Conservation (phyloP, 495 filamentous ascomycete species). For the Talaromyces liani region DNA sequence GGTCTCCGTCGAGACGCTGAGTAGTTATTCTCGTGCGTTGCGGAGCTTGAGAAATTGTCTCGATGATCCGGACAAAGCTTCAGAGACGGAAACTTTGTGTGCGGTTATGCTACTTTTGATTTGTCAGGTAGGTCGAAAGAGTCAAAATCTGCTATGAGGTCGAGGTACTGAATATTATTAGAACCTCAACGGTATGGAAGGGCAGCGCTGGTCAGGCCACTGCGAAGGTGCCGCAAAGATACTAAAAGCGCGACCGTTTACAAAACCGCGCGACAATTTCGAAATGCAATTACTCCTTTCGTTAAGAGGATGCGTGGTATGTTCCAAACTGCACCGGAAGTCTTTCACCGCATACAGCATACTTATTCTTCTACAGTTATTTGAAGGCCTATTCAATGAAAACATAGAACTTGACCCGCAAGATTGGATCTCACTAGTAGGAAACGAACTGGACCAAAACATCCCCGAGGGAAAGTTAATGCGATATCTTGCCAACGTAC, state of each 20-base stretch:
- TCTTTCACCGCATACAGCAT: background rate
- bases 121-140: conserved; percentile 19
- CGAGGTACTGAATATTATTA: conserved; percentile 11
- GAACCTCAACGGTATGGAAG: conserved; percentile 17
- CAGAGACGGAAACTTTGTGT: conserved; percentile 31
- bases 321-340: background rate
- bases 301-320: conserved; percentile 33
- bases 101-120: conserved; percentile 37
- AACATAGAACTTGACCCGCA: conserved; percentile 24
- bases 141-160: background rate
- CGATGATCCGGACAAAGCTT: conserved; percentile 29
- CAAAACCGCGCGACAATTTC: conserved; percentile 26
- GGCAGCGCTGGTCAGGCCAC: conserved; percentile 23
- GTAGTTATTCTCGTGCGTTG: conserved; percentile 32
- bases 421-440: conserved; percentile 31
- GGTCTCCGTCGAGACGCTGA: conserved; percentile 17
- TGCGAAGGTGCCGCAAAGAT: conserved; percentile 33
- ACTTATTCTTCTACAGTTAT: conserved; percentile 21
- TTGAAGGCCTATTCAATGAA: conserved; percentile 33
- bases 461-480: conserved; percentile 26
- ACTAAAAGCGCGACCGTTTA: conserved; percentile 27
- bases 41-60: conserved; percentile 25
- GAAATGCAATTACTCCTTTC: conserved; percentile 29
- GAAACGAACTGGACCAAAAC: conserved; percentile 18
- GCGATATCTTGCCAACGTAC: conserved; percentile 19